Base-by-base conservation (phyloP, 768 basidiomycete genomes). In the Candolleomyces efflorescens region DNA sequence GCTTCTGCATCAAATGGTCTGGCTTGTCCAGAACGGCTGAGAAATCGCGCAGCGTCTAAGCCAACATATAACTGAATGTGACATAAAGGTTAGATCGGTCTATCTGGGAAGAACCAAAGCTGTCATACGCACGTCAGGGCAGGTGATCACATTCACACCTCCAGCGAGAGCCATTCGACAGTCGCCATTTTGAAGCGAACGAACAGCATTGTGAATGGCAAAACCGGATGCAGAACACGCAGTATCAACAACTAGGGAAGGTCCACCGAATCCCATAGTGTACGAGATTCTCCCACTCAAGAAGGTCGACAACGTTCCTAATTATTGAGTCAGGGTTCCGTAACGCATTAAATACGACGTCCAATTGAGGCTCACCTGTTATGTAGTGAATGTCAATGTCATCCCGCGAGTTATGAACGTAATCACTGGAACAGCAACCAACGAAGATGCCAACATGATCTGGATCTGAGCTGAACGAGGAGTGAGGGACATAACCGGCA, bases 141-240 rank as follows among this genome's bases (percentile, higher is more conserved):
- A 85, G 0, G 84, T 75, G 50, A 90, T 82, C 56, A 84, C 65
- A 63, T 90, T 89, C 26, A 90, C 84, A n/a, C 89, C 87, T 22
- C 87, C 89, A 17, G 85, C 89, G 26, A 91, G 69, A 0, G 86
- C 86, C 23, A 86, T 78, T 61, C 79, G 73, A 64, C 89, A 90
- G 66, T 91, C 89, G 17, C 76, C 69, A 56, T 78, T 79, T 69
- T 78, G 74, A 27, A 91, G 69, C 0, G 87, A 84, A 46, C 88
- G 83, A 49, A 79, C 83, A 0, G 84, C 89, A 60, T 85, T 85
- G 68, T 90, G 81, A 24, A 90, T 72, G 9, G 87, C 86, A 13
- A 86, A 81, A 32, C 78, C 70, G 4, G 87, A 87, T 3, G 87
- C 86, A 7, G 88, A 90, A 66, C 89, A 90, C 0, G 88, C 86